A percentile compares a stretch with the other conserved stretches of the same genome.
Evolutionary conservation across 441 rosid genomes (phyloP).

Genomic region (Adansonia gregorii): DNA sequence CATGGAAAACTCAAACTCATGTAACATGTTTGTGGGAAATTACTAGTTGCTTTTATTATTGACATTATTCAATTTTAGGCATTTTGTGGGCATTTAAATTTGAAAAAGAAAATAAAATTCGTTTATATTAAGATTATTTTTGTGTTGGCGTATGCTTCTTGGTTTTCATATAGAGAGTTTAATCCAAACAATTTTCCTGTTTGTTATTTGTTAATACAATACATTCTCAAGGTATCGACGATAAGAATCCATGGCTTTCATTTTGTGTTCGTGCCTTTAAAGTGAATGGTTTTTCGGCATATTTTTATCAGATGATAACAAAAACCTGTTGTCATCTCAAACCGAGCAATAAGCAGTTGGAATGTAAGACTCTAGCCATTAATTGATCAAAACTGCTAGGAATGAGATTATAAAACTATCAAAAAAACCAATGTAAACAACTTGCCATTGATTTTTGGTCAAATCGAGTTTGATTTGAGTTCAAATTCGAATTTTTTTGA

Average conservation of each 20-base stretch:
- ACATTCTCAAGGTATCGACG: no score
- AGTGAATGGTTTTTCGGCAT: no score
- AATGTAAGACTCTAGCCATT: background rate
- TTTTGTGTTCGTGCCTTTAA: no score
- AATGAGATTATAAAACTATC: background rate
- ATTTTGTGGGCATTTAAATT: background rate
- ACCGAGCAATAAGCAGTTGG: no score
- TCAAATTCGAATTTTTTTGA: no score
- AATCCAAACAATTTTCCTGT: background rate
- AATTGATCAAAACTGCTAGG: background rate
- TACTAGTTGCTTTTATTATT: conserved; percentile 4
- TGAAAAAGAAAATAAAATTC: background rate
- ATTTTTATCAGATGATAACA: no score
- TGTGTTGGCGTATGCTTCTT: background rate
- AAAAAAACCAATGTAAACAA: background rate
- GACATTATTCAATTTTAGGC: background rate
- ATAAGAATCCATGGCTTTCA: no score
- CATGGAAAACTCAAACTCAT: conserved; percentile 72
- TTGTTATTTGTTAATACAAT: no score
- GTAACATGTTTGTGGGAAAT: conserved; percentile 27
- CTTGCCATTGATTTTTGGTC: background rate
- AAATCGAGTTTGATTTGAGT: no score
- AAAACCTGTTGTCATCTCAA: no score
- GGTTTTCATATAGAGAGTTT: background rate
- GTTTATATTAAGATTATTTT: background rate